Percentiles rank a stretch among this genome's conserved stretches.
phyloP scores from a whole-genome alignment of 306 rosid species.

The Mimosa bimucronata region DNA sequence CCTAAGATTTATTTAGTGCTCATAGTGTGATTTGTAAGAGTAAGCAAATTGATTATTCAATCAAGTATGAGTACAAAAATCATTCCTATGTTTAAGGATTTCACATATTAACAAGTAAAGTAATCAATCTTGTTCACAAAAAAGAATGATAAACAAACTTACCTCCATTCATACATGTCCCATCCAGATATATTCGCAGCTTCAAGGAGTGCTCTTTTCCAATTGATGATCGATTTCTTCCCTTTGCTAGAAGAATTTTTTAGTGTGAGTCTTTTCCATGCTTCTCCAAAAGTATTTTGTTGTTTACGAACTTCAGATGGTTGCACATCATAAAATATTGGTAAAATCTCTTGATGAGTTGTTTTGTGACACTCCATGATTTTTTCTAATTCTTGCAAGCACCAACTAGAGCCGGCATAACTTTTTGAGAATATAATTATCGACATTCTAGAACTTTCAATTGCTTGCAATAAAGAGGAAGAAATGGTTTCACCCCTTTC shows the following conservation, averaged over 20 bases:
- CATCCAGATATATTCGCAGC: constrained; percentile 3
- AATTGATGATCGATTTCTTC: background rate
- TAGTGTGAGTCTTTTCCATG: background rate
- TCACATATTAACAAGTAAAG: too few species aligned
- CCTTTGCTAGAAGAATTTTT: background rate
- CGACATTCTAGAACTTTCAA: constrained; percentile 6
- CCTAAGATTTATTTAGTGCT: too few species aligned
- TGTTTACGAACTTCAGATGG: background rate
- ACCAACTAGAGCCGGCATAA: background rate
- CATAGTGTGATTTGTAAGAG: background rate
- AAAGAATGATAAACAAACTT: too few species aligned
- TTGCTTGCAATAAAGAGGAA: background rate
- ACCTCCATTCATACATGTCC: background rate
- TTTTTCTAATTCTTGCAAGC: constrained; percentile 15
- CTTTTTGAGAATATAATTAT: background rate
- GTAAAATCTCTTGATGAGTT: background rate
- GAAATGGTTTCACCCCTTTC: background rate
- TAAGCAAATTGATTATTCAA: background rate
- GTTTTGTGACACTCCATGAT: constrained; percentile 6
- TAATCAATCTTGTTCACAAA: background rate
- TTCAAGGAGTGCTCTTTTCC: background rate
- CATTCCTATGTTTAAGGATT: too few species aligned
- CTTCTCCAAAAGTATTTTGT: background rate
- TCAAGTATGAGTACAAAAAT: too few species aligned
- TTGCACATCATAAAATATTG: constrained; percentile 4